Conservation (phyloP, 140 eudicot genomes). For the Stevia rebaudiana region DNA sequence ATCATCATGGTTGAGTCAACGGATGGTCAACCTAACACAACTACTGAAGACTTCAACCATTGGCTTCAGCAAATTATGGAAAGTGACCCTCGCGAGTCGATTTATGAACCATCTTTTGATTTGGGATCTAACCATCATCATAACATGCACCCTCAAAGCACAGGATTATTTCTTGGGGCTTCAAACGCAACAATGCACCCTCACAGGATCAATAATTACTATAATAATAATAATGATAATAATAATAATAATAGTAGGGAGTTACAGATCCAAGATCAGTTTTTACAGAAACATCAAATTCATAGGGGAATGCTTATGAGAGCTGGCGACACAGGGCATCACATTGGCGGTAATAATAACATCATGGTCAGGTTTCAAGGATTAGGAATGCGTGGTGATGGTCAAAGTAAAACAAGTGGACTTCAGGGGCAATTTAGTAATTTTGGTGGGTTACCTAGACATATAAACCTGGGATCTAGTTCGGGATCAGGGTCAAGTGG, state of each 20-base stretch:
- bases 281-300: constrained; percentile 22
- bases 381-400: constrained; percentile 43
- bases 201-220: constrained; percentile 26
- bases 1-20: constrained; percentile 31
- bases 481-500: constrained; percentile 22
- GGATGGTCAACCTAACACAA: constrained; percentile 32
- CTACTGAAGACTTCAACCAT: not conserved
- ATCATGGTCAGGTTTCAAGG: constrained; percentile 28
- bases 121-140: constrained; percentile 23
- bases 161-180: constrained; percentile 13
- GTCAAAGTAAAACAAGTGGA: constrained; percentile 30
- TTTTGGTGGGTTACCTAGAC: constrained; percentile 42
- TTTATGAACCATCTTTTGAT: constrained; percentile 29
- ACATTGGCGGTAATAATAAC: constrained; percentile 27
- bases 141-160: constrained; percentile 46
- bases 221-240: no score
- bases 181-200: not conserved
- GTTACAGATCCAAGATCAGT: constrained; percentile 25
- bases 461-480: constrained; percentile 43
- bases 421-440: constrained; percentile 24
- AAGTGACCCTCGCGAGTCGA: constrained; percentile 12
- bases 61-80: constrained; percentile 36
- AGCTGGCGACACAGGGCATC: not conserved
- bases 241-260: constrained; percentile 37
- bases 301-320: constrained; percentile 56